Percentiles rank a stretch among this genome's conserved stretches.
Evolutionary conservation across 2,329 filamentous ascomycete genomes (phyloP).

Genomic region (Neofusicoccum ribis): DNA sequence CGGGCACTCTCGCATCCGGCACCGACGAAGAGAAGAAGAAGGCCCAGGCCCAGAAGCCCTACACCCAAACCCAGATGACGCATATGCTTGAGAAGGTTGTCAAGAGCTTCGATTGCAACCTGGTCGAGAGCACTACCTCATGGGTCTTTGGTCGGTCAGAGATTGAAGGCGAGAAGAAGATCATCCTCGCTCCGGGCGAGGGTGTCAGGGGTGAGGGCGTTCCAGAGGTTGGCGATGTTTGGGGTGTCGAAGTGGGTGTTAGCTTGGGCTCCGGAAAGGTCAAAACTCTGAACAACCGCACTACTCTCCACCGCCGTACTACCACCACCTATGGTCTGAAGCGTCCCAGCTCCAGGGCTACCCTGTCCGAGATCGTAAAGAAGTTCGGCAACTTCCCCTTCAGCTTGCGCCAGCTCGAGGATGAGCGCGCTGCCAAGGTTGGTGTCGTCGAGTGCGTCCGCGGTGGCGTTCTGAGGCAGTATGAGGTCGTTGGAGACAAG

Average conservation of each 20-base stretch:
- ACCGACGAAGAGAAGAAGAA: constrained; percentile 96
- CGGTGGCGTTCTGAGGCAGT: constrained; percentile 87
- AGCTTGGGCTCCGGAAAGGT: constrained; percentile 91
- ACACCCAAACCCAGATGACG: constrained; percentile 84
- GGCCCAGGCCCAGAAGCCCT: constrained; percentile 74
- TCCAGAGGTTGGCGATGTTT: constrained; percentile 88
- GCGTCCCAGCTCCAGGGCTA: constrained; percentile 84
- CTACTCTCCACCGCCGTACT: constrained; percentile 92
- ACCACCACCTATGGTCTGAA: constrained; percentile 90
- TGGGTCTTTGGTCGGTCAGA: constrained; percentile 97
- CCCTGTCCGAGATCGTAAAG: constrained; percentile 91
- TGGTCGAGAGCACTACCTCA: constrained; percentile 97
- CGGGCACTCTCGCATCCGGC: constrained; percentile 78
- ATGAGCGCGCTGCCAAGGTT: constrained; percentile 93
- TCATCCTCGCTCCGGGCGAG: constrained; percentile 84
- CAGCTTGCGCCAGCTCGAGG: constrained; percentile 92
- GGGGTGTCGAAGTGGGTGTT: constrained; percentile 96
- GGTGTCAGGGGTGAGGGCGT: constrained; percentile 87
- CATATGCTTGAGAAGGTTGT: constrained; percentile 86
- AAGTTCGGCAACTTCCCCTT: constrained; percentile 98
- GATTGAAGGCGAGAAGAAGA: constrained; percentile 98
- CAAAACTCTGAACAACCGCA: constrained; percentile 83
- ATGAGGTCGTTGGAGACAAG: constrained; percentile 94
- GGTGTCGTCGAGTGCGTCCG: constrained; percentile 96
- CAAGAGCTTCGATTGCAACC: constrained; percentile 84